A percentile compares a stretch with the other conserved stretches of the same genome.
Evolutionary conservation across 2,329 filamentous ascomycete species (phyloP).

Genomic region (Cadophora sp.): DNA sequence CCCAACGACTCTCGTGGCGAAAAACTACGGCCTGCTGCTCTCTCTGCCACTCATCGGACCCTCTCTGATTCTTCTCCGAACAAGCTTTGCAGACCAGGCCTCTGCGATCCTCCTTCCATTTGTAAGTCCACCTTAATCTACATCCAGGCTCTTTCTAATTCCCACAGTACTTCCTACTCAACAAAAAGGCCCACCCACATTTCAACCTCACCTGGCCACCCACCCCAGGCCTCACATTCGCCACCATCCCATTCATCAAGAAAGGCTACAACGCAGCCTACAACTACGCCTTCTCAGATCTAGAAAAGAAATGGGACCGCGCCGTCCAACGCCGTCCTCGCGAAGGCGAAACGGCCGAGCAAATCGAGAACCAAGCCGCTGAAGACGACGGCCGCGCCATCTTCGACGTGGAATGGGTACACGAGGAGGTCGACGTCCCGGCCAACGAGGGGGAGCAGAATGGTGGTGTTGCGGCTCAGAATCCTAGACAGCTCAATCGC

Average conservation of each 20-base stretch:
- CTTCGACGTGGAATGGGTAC: slow-evolving; percentile 34
- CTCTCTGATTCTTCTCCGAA: slow-evolving; percentile 71
- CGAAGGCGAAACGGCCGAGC: slow-evolving; percentile 45
- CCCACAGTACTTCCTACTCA: slow-evolving; percentile 39
- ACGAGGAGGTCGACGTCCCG: slow-evolving; percentile 21
- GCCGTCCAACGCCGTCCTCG: slow-evolving; percentile 45
- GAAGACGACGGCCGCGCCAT: slow-evolving; percentile 44
- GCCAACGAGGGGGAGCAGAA: not conserved
- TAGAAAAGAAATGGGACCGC: slow-evolving; percentile 44
- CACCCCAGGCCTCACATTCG: slow-evolving; percentile 68
- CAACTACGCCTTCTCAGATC: slow-evolving; percentile 36
- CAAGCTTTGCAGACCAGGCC: slow-evolving; percentile 61
- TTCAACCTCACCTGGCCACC: slow-evolving; percentile 53
- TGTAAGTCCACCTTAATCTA: slow-evolving; percentile 35
- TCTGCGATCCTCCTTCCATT: slow-evolving; percentile 46
- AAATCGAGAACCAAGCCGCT: slow-evolving; percentile 45
- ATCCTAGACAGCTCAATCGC: slow-evolving; percentile 20
- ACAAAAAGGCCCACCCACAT: slow-evolving; percentile 17
- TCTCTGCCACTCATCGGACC: slow-evolving; percentile 73
- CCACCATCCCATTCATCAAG: slow-evolving; percentile 69
- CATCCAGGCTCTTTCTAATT: slow-evolving; percentile 19
- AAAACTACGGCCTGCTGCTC: slow-evolving; percentile 44
- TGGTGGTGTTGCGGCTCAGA: not conserved
- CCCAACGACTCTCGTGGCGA: slow-evolving; percentile 23
- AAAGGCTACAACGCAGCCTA: slow-evolving; percentile 69